phyloP scores from a whole-genome alignment of 495 filamentous ascomycete species.

The Ascobolus immersus region DNA sequence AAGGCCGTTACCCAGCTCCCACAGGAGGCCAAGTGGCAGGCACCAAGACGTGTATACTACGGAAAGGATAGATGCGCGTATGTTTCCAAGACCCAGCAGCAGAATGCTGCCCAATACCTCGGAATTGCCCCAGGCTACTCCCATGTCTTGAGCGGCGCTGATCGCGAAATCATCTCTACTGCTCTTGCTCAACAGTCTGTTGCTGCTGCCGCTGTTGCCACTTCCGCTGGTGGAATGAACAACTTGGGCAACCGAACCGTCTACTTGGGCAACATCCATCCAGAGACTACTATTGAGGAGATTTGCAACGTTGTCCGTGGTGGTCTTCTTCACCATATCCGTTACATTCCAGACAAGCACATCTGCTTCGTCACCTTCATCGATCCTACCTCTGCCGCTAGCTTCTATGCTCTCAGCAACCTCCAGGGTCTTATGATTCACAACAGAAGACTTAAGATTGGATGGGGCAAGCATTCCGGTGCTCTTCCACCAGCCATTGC shows the following conservation, averaged over 20 bases:
- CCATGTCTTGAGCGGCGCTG: constrained; percentile 80
- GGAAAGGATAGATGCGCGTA: constrained; percentile 96
- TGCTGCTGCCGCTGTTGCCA: constrained; percentile 86
- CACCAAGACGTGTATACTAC: constrained; percentile 86
- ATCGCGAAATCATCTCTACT: constrained; percentile 85
- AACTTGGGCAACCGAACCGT: constrained; percentile 95
- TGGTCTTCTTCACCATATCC: constrained; percentile 83
- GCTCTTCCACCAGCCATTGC: constrained; percentile 92
- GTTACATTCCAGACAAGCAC: constrained; percentile 98
- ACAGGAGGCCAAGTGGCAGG: constrained; percentile 89
- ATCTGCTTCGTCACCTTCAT: constrained; percentile 99
- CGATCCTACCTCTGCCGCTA: constrained; percentile 89
- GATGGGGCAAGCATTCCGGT: constrained; percentile 97
- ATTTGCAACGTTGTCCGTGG: constrained; percentile 94
- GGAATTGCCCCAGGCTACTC: constrained; percentile 96
- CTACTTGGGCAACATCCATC: constrained; percentile 95
- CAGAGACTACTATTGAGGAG: constrained; percentile 93
- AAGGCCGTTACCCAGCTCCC: constrained; percentile 95
- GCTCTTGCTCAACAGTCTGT: constrained; percentile 93
- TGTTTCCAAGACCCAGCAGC: constrained; percentile 97
- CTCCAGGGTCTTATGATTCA: constrained; percentile 97
- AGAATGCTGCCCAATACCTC: constrained; percentile 94
- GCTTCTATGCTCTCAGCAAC: constrained; percentile 92
- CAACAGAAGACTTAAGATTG: constrained; percentile 91
- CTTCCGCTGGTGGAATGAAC: constrained; percentile 82